Evolutionary conservation across 169 alveolate species (phyloP).

Genomic region (Eimeria sp.): DNA sequence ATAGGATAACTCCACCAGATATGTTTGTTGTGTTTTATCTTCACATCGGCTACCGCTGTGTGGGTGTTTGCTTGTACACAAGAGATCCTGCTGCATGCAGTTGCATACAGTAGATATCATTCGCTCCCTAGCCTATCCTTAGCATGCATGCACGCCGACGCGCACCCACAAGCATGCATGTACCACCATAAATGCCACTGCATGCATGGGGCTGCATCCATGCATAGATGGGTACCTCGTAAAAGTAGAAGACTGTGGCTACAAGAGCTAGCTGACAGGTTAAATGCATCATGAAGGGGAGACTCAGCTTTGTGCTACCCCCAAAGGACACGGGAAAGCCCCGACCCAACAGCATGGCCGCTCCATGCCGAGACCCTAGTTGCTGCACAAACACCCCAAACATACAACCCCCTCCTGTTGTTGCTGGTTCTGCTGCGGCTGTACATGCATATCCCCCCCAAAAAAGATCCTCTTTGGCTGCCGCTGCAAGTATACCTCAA

Average conservation of each 20-base stretch:
- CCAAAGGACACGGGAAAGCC: not conserved
- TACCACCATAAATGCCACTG: not conserved
- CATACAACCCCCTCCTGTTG: not conserved
- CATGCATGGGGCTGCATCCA: not conserved
- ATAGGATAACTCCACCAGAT: too few relatives aligned
- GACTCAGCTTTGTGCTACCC: not conserved
- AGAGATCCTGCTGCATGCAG: too few relatives aligned
- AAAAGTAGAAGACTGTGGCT: slow-evolving; percentile 28
- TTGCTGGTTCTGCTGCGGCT: not conserved
- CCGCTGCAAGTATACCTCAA: too few relatives aligned
- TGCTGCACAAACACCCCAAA: not conserved
- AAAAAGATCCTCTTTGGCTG: too few relatives aligned
- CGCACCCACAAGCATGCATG: too few relatives aligned
- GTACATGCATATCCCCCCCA: not conserved
- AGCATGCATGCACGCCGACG: not conserved
- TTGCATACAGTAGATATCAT: too few relatives aligned
- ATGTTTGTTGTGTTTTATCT: too few relatives aligned
- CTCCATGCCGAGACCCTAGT: slow-evolving; percentile 43
- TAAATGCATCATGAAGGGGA: slow-evolving; percentile 49
- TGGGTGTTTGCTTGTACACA: too few relatives aligned
- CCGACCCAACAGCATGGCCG: slow-evolving; percentile 38
- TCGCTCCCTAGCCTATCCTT: too few relatives aligned
- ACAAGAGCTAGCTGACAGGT: slow-evolving; percentile 48
- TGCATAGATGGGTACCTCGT: not conserved
- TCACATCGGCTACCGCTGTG: too few relatives aligned